Evolutionary conservation across 202 grass and related monocot species (phyloP).

Genomic region (Bolboschoenoplectus hybrid): DNA sequence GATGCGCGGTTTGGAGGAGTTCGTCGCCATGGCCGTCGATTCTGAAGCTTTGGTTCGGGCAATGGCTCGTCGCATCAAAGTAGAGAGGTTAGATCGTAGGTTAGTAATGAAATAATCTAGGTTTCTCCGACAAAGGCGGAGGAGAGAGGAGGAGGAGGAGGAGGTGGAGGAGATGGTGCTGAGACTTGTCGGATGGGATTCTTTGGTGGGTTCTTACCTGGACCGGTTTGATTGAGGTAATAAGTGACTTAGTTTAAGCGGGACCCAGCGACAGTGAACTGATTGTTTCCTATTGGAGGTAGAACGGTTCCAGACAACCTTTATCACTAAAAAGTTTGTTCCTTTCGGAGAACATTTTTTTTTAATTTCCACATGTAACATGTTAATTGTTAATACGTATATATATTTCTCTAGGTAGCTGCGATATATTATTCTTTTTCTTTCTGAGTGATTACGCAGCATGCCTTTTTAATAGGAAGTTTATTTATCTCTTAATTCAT

Average conservation of each 20-base stretch:
- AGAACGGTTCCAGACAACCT: background rate
- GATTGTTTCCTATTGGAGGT: background rate
- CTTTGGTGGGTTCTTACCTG: background rate
- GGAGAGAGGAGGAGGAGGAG: background rate
- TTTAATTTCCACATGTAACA: no score
- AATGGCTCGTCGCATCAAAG: slow-evolving; percentile 51
- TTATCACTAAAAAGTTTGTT: background rate
- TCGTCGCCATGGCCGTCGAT: slow-evolving; percentile 45
- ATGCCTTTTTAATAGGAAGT: no score
- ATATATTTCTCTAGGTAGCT: no score
- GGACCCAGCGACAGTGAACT: background rate
- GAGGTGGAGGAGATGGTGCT: background rate
- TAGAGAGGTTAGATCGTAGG: slow-evolving; percentile 1
- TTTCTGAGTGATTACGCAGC: no score
- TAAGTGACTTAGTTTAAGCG: background rate
- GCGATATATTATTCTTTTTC: no score
- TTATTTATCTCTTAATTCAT: no score
- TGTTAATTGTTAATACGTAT: no score
- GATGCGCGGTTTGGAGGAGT: slow-evolving; percentile 33
- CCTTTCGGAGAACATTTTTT: no score
- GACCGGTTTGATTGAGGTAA: slow-evolving; percentile 2
- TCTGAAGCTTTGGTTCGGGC: slow-evolving; percentile 49
- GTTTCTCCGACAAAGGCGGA: background rate
- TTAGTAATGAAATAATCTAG: background rate
- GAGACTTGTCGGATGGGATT: background rate